These are phyloP conservation scores for Dioscorea alata DNA, from an alignment of 106 monocot genomes.

Conservation along the genomic window DNA sequence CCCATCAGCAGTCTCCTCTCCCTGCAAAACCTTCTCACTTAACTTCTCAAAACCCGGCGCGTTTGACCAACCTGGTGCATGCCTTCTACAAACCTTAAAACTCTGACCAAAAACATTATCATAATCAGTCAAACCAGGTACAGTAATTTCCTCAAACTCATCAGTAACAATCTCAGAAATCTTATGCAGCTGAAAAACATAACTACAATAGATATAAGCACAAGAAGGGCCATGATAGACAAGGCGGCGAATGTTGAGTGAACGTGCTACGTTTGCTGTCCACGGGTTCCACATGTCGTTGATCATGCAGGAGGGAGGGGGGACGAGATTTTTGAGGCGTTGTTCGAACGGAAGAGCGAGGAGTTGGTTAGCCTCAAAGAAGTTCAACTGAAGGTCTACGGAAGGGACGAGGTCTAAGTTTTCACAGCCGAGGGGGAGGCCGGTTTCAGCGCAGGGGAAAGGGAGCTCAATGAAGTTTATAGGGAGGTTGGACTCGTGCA, in stretches of 20 bases:
- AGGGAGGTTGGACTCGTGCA: constrained; percentile 1
- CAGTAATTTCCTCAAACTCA: constrained; percentile 15
- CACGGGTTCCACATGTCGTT: constrained; percentile 31
- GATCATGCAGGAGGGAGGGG: constrained; percentile 32
- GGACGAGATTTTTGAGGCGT: constrained; percentile 1
- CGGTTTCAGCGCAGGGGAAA: constrained; percentile 33
- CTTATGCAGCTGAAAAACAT: constrained; percentile 3
- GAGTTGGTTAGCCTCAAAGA: constrained; percentile 18
- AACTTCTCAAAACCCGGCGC: constrained; percentile 1
- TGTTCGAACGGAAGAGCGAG: constrained; percentile 21
- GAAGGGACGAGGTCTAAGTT: constrained; percentile 19
- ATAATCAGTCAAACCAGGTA: constrained; percentile 35
- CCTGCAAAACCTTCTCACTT: background rate
- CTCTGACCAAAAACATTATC: background rate
- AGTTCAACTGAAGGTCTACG: background rate
- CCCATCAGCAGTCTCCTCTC: constrained; percentile 32
- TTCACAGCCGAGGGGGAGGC: constrained; percentile 49
- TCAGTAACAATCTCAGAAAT: constrained; percentile 8
- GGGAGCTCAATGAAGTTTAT: constrained; percentile 28
- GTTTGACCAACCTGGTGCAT: constrained; percentile 7
- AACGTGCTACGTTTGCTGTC: constrained; percentile 17
- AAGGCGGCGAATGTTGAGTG: constrained; percentile 31
- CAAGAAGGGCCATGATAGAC: constrained; percentile 29
- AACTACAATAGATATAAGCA: constrained; percentile 20
- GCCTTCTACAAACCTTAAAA: constrained; percentile 22